Evolutionary conservation across 805 yeast species (phyloP), one percentile per base, ranked within the genome.

Genomic region (Pichia insulana): DNA sequence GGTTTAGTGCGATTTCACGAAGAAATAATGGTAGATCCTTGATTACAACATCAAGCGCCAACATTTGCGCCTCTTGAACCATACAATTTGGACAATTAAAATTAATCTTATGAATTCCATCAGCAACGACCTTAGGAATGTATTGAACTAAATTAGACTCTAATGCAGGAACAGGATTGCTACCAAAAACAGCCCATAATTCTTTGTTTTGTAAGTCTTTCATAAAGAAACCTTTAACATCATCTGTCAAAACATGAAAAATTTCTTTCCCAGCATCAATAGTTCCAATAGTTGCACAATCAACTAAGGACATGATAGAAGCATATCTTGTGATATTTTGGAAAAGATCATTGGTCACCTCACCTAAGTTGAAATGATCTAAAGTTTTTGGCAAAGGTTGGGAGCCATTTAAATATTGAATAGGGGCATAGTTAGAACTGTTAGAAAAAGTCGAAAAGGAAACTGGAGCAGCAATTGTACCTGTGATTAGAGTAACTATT

Each of bases 131-230:
- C n/a, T 30, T 36, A 10, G 39, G 39, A 19, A 17, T 19, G n/a
- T 36, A 36, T 9, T 30, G 16, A 30, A 36, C 18, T 4, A 36
- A 20, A 0, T 30, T 16, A n/a, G 33, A 10, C 4, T 10, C 10
- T 19, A 30, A 28, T 9, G 22, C 17, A 28, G 13, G 4, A 4
- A 18, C 20, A 18, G 39, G 34, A 28, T 36, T 30, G n/a, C 12
- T 26, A 19, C 34, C 39, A 30, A 28, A 36, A 19, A 36, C 39
- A 18, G 39, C 39, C 39, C 39, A 36, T 12, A 36, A 30, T 28
- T 36, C 32, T 36, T 36, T 19, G 18, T 30, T 36, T 4, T 18
- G 18, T 6, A n/a, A 18, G 18, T 36, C 39, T 36, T 36, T 36
- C 25, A 36, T 19, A 10, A 36, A 36, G n/a, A 19, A 36, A 9